These are phyloP conservation scores for Ehretia macrophylla DNA, from an alignment of 257 asterid genomes.

Conservation along the genomic window DNA sequence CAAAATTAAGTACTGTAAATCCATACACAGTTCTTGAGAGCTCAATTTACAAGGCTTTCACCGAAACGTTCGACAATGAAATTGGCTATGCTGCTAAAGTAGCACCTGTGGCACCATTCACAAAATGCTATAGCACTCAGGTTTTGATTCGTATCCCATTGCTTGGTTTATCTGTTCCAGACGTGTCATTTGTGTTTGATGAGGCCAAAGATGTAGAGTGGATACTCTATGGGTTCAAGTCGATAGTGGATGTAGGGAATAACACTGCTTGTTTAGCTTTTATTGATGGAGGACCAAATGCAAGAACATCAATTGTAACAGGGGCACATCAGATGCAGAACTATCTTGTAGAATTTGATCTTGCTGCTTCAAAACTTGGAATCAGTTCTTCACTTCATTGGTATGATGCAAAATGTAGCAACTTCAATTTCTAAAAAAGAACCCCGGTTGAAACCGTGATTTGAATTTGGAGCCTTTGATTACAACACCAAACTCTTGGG, in stretches of 20 bases:
- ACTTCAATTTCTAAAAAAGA: slow-evolving; percentile 3
- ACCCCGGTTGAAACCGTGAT: no score
- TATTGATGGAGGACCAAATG: slow-evolving; percentile 9
- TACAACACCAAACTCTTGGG: no score
- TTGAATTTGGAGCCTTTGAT: no score
- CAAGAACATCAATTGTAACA: slow-evolving; percentile 14
- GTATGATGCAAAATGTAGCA: background rate
- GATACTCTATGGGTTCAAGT: slow-evolving; percentile 13
- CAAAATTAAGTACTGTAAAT: background rate
- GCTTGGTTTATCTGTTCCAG: background rate
- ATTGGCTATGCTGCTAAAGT: background rate
- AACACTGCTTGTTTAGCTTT: slow-evolving; percentile 11
- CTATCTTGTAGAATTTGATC: slow-evolving; percentile 12
- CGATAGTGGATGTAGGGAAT: slow-evolving; percentile 6
- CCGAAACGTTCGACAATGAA: background rate
- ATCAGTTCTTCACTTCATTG: slow-evolving; percentile 6
- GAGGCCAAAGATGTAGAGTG: slow-evolving; percentile 6
- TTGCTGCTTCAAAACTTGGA: slow-evolving; percentile 7
- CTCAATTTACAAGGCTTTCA: slow-evolving; percentile 5
- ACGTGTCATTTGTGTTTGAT: background rate
- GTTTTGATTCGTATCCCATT: background rate
- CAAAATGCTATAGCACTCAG: background rate
- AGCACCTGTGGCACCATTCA: slow-evolving; percentile 3
- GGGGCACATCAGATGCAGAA: slow-evolving; percentile 20
- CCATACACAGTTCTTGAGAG: slow-evolving; percentile 5